phyloP scores from a whole-genome alignment of 208 protist genomes.

The Trypanosoma scelopori region DNA sequence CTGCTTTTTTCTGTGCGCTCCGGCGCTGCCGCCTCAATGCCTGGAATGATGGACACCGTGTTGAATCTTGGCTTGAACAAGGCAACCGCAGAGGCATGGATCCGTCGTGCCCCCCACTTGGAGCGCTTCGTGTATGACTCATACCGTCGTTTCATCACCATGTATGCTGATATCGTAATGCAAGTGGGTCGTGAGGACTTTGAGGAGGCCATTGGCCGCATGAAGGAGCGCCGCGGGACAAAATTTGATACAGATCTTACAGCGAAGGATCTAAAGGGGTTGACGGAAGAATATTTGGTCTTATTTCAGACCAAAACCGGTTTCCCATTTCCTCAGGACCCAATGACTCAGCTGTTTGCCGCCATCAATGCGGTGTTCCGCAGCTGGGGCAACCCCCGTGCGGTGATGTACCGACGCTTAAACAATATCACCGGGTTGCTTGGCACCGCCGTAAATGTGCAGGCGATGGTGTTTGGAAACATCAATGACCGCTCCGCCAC shows the following conservation, averaged over 20 bases:
- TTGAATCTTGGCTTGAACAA: constrained; percentile 95
- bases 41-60: constrained; percentile 96
- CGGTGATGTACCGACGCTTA: constrained; percentile 89
- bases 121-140: constrained; percentile 94
- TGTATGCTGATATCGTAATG: constrained; percentile 95
- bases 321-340: constrained; percentile 88
- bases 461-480: constrained; percentile 96
- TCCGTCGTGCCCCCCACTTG: constrained; percentile 55
- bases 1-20: constrained; percentile 94
- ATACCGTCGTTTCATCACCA: constrained; percentile 94
- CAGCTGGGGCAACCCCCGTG: constrained; percentile 91
- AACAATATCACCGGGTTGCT: constrained; percentile 90
- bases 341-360: constrained; percentile 79
- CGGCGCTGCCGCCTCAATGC: constrained; percentile 94
- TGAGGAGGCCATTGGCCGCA: constrained; percentile 69
- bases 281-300: constrained; percentile 65
- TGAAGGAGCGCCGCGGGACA: constrained; percentile 73
- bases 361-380: constrained; percentile 92
- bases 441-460: constrained; percentile 95
- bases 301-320: constrained; percentile 69
- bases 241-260: constrained; percentile 89
- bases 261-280: constrained; percentile 70
- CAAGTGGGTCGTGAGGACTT: constrained; percentile 86
- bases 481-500: constrained; percentile 89
- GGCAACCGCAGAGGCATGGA: constrained; percentile 71